These are phyloP conservation scores for Pleodorina starrii DNA, from an alignment of 139 green algal genomes.

Conservation along the genomic window DNA sequence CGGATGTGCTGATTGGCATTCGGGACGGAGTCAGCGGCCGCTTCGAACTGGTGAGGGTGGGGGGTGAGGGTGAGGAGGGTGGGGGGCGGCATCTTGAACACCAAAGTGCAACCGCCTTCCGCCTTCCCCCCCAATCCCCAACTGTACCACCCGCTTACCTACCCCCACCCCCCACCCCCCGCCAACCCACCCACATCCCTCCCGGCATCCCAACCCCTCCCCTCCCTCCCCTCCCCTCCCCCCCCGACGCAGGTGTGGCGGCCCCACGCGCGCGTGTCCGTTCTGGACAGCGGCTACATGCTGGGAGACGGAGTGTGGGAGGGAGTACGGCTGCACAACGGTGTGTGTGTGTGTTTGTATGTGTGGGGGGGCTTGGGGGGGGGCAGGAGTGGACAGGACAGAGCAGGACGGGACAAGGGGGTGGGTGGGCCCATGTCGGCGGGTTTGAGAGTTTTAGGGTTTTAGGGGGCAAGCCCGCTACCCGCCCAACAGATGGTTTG, in stretches of 20 bases:
- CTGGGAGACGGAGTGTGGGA: slow-evolving; percentile 90
- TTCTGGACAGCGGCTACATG: slow-evolving; percentile 87
- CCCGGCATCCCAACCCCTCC: no score
- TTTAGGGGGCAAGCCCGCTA: no score
- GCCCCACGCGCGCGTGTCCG: slow-evolving; percentile 79
- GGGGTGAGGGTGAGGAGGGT: not conserved
- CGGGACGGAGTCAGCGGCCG: slow-evolving; percentile 71
- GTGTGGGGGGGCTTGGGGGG: no score
- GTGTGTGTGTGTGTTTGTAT: not conserved
- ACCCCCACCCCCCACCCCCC: not conserved
- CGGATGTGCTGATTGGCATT: slow-evolving; percentile 78
- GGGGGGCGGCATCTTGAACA: not conserved
- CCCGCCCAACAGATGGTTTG: no score
- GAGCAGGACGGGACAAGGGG: no score
- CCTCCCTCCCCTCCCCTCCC: no score
- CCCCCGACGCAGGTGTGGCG: slow-evolving; percentile 58
- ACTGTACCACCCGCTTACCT: not conserved
- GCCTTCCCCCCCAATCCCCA: not conserved
- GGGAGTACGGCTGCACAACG: slow-evolving; percentile 73
- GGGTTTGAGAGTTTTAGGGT: no score
- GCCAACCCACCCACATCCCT: not conserved
- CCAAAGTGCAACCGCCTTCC: not conserved
- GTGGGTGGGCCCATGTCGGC: no score
- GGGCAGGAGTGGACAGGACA: no score
- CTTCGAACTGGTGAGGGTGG: slow-evolving; percentile 70